Conservation (phyloP, 495 filamentous ascomycete species). For the Hypoxylon fuscum region DNA sequence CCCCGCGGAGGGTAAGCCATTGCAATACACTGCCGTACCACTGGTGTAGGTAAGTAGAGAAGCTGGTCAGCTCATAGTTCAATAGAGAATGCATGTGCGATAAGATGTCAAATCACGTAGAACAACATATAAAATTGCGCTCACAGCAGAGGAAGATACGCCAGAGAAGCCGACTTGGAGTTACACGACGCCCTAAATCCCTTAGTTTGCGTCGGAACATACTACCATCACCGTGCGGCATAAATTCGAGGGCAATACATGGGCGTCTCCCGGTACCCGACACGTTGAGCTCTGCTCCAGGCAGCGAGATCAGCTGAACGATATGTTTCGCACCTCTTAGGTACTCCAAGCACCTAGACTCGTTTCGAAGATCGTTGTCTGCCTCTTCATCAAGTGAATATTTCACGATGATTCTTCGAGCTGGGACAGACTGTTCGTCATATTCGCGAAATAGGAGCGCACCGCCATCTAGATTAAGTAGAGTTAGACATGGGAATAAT, state of each 20-base stretch:
- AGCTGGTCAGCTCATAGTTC: conserved; percentile 2
- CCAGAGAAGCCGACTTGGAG: conserved; percentile 32
- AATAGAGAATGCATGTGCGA: not conserved
- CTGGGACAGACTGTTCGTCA: not conserved
- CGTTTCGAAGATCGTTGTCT: conserved; percentile 23
- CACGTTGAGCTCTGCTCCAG: conserved; percentile 4
- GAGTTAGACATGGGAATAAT: not conserved
- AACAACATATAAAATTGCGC: not conserved
- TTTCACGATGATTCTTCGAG: conserved; percentile 26
- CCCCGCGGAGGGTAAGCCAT: conserved; percentile 24
- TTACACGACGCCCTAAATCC: too few species aligned
- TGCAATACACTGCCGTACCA: conserved; percentile 24
- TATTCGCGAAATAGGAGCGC: conserved; percentile 12
- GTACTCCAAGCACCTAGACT: conserved; percentile 16
- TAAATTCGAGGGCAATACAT: conserved; percentile 30
- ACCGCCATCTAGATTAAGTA: conserved; percentile 12
- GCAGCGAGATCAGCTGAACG: conserved; percentile 13
- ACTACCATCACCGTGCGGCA: conserved; percentile 6
- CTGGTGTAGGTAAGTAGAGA: not conserved
- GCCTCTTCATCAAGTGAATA: conserved; percentile 22
- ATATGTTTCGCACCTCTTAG: conserved; percentile 37
- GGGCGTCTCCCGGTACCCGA: conserved; percentile 13
- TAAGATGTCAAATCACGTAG: not conserved
- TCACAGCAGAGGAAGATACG: conserved; percentile 32
- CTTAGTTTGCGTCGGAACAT: not conserved